These are phyloP conservation scores for Cladophialophora carrionii DNA, from an alignment of 2,329 filamentous ascomycete genomes.

Conservation along the genomic window DNA sequence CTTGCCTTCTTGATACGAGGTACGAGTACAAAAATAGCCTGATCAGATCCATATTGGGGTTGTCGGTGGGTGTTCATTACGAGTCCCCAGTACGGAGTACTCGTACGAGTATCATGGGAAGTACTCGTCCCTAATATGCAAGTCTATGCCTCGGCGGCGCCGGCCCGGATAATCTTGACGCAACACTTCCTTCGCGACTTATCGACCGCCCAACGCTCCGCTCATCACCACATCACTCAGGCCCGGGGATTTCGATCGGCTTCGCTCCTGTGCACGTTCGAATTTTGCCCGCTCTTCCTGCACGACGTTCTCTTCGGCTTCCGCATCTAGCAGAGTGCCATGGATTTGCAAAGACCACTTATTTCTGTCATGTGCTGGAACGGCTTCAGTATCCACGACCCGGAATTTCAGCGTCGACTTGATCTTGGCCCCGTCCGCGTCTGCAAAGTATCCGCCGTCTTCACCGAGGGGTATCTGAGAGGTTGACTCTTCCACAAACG, in stretches of 20 bases:
- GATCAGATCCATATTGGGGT: background rate
- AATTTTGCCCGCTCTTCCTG: slow-evolving; percentile 55
- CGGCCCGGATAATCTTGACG: slow-evolving; percentile 28
- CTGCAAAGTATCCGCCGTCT: slow-evolving; percentile 74
- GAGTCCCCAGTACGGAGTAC: too few relatives aligned
- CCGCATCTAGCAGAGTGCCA: slow-evolving; percentile 76
- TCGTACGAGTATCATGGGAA: background rate
- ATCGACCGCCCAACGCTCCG: slow-evolving; percentile 28
- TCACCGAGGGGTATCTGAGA: slow-evolving; percentile 42
- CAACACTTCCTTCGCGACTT: slow-evolving; percentile 33
- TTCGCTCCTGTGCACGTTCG: slow-evolving; percentile 44
- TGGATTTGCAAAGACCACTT: slow-evolving; percentile 83
- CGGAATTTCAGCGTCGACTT: slow-evolving; percentile 73
- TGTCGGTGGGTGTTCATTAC: background rate
- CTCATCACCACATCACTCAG: slow-evolving; percentile 29
- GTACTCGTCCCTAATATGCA: slow-evolving; percentile 18
- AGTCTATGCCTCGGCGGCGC: slow-evolving; percentile 23
- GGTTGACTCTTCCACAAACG: slow-evolving; percentile 2
- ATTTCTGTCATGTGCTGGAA: slow-evolving; percentile 70
- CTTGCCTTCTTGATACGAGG: background rate
- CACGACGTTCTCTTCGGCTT: slow-evolving; percentile 65
- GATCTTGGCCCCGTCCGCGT: slow-evolving; percentile 70
- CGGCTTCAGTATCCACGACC: slow-evolving; percentile 77
- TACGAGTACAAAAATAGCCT: slow-evolving; percentile 8
- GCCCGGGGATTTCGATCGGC: slow-evolving; percentile 40